Percentiles rank a stretch among this genome's conserved stretches.
Conservation (phyloP, 768 basidiomycete genomes). For the Candolleomyces eurysporus region DNA sequence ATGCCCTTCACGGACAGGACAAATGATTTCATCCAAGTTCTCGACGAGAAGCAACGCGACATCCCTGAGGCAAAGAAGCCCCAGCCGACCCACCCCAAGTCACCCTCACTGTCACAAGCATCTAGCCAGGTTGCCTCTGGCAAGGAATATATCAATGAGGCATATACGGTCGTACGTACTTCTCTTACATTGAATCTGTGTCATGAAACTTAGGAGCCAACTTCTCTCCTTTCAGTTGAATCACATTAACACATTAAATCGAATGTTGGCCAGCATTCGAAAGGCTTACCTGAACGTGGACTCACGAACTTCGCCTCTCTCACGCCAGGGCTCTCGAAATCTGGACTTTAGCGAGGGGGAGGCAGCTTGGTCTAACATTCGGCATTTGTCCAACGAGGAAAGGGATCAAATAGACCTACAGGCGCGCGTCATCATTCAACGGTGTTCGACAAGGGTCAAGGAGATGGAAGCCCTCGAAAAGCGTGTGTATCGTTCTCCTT, state of each 20-base stretch:
- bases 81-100: constrained; percentile 30
- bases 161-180: constrained; percentile 59
- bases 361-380: constrained; percentile 60
- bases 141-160: constrained; percentile 73
- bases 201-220: constrained; percentile 1
- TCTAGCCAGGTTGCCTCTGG: constrained; percentile 39
- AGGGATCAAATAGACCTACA: constrained; percentile 95
- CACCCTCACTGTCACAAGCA: constrained; percentile 9
- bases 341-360: constrained; percentile 52
- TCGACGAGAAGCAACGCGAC: constrained; percentile 44
- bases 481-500: constrained; percentile 50
- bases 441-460: constrained; percentile 84
- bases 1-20: constrained; percentile 67
- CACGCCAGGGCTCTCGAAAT: constrained; percentile 48
- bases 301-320: constrained; percentile 47
- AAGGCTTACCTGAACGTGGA: constrained; percentile 87
- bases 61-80: constrained; percentile 49
- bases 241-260: constrained; percentile 67
- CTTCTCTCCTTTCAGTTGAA: constrained; percentile 49
- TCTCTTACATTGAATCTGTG: background rate
- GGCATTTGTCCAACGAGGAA: constrained; percentile 82
- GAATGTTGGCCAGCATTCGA: constrained; percentile 74
- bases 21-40: constrained; percentile 52
- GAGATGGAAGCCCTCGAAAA: constrained; percentile 88
- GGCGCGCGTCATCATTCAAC: constrained; percentile 78